Evolutionary conservation across 495 filamentous ascomycete species (phyloP).

Genomic region (Penicillium dipodomyicola): DNA sequence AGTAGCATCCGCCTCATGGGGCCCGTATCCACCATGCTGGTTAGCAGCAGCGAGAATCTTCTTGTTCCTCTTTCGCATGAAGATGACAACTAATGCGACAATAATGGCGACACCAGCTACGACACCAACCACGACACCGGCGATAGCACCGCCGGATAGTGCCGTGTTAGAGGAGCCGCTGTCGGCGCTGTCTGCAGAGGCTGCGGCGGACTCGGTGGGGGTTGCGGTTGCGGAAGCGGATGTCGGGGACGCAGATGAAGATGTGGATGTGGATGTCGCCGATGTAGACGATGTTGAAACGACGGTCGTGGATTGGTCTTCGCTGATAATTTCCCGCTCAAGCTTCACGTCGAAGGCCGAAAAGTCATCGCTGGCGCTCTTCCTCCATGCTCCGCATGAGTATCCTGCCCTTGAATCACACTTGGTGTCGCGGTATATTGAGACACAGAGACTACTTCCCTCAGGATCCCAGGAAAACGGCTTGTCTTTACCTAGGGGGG

Average conservation of each 20-base stretch:
- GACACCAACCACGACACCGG: constrained; percentile 17
- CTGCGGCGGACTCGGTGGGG: background rate
- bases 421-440: constrained; percentile 20
- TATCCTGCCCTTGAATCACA: constrained; percentile 13
- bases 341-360: constrained; percentile 9
- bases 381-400: constrained; percentile 14
- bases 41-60: background rate
- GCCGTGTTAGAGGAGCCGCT: constrained; percentile 4
- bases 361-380: constrained; percentile 14
- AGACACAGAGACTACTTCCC: constrained; percentile 15
- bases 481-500: constrained; percentile 11
- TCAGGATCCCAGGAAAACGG: constrained; percentile 23
- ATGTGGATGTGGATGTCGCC: background rate
- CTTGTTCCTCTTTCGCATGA: constrained; percentile 7
- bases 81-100: constrained; percentile 5
- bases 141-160: constrained; percentile 18
- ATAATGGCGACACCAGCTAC: constrained; percentile 10
- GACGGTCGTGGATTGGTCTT: background rate
- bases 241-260: background rate
- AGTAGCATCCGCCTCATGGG: constrained; percentile 8
- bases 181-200: background rate
- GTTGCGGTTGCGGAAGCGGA: background rate
- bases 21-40: constrained; percentile 1
- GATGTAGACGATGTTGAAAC: background rate
- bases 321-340: background rate